These are phyloP conservation scores for Nakaseomyces uthaithaninus DNA, from an alignment of 1,139 yeast species.

Conservation along the genomic window DNA sequence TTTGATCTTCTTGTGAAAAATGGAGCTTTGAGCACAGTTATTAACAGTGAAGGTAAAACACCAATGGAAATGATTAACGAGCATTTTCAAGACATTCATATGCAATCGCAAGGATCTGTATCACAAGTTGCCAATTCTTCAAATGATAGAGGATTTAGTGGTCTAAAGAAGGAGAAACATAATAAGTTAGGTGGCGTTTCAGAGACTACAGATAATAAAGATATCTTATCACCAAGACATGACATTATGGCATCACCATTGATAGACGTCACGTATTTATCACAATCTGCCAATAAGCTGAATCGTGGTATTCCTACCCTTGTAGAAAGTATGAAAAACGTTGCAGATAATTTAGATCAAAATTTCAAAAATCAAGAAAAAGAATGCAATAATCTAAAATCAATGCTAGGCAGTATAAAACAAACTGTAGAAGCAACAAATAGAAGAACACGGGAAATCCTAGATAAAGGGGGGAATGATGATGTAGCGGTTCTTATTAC, in stretches of 20 bases:
- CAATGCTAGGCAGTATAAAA: slow-evolving; percentile 19
- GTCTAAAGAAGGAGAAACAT: neutral
- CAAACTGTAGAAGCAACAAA: slow-evolving; percentile 20
- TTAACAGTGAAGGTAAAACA: slow-evolving; percentile 62
- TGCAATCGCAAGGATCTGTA: slow-evolving; percentile 1
- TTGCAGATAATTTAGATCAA: slow-evolving; percentile 43
- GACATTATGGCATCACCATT: slow-evolving; percentile 11
- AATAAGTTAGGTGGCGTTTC: neutral
- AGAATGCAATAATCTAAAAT: slow-evolving; percentile 18
- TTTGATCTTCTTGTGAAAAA: slow-evolving; percentile 64
- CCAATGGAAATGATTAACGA: slow-evolving; percentile 54
- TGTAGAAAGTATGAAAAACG: slow-evolving; percentile 36
- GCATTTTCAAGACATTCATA: slow-evolving; percentile 20
- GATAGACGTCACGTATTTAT: slow-evolving; percentile 21
- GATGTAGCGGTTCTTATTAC: slow-evolving; percentile 37
- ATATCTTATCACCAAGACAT: slow-evolving; percentile 1
- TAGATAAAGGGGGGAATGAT: slow-evolving; percentile 42
- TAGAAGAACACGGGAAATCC: slow-evolving; percentile 18
- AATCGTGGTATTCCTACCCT: slow-evolving; percentile 28
- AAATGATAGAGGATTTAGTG: neutral
- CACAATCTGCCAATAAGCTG: slow-evolving; percentile 29
- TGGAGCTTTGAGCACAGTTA: slow-evolving; percentile 63
- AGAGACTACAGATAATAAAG: slow-evolving; percentile 9
- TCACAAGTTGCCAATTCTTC: slow-evolving; percentile 4
- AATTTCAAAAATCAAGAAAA: slow-evolving; percentile 20